These are phyloP conservation scores for Populus tremula DNA, from an alignment of 345 rosid genomes.

Conservation along the genomic window DNA sequence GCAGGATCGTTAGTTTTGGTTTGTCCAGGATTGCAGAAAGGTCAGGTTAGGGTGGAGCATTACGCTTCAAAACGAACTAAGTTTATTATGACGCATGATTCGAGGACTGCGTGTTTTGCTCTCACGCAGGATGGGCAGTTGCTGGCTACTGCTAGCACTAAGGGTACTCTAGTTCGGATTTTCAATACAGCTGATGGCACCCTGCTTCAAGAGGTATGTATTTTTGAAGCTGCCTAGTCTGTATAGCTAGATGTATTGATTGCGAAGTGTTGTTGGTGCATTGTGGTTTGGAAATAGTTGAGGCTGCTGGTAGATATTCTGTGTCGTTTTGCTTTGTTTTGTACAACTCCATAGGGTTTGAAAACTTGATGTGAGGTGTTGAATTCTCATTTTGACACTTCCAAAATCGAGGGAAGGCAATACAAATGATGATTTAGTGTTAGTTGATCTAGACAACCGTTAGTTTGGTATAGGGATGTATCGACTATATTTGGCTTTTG, in stretches of 20 bases:
- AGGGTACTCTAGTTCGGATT: constrained; percentile 82
- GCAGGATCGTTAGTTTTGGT: constrained; percentile 73
- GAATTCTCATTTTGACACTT: neutral
- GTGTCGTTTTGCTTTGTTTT: neutral
- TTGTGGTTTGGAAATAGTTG: neutral
- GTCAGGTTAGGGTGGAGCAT: constrained; percentile 88
- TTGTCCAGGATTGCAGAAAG: constrained; percentile 85
- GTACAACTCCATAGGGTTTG: neutral
- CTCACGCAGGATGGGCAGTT: constrained; percentile 79
- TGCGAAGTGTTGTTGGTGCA: neutral
- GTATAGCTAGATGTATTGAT: neutral
- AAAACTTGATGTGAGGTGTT: neutral
- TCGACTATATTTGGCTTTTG: neutral
- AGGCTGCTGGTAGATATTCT: neutral
- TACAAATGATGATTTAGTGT: neutral
- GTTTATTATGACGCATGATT: constrained; percentile 92
- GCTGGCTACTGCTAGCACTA: constrained; percentile 83
- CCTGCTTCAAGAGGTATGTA: constrained; percentile 72
- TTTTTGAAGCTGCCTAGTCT: neutral
- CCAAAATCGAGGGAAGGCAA: too few species aligned
- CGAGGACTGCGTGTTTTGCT: constrained; percentile 82
- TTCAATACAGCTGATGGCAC: constrained; percentile 75
- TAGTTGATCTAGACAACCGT: neutral
- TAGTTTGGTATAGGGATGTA: neutral
- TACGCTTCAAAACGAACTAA: constrained; percentile 82